A percentile compares a stretch with the other conserved stretches of the same genome.
Conservation (phyloP, 306 rosid species). For the Prunus campanulata region DNA sequence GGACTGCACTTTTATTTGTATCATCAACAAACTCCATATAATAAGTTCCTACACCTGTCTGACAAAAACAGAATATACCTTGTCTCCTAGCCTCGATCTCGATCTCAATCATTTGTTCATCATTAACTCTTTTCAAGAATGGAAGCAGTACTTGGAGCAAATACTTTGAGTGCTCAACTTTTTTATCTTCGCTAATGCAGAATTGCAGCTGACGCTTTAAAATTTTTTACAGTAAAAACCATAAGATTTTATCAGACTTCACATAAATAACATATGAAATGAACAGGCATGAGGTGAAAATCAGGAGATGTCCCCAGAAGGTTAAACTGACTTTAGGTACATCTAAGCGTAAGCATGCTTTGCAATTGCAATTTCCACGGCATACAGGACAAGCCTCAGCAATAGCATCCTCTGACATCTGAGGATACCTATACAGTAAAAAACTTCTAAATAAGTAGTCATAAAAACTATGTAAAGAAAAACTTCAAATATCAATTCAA, state of each 20-base stretch:
- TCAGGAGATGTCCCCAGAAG: neutral
- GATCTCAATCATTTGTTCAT: conserved; percentile 61
- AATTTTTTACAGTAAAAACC: conserved; percentile 20
- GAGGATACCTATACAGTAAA: conserved; percentile 63
- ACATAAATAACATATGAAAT: neutral
- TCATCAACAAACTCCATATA: neutral
- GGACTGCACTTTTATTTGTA: too few species aligned
- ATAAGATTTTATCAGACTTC: neutral
- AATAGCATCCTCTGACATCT: conserved; percentile 40
- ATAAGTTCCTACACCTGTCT: neutral
- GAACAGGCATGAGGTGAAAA: neutral
- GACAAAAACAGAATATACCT: conserved; percentile 40
- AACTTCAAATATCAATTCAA: neutral
- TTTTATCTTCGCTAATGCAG: neutral
- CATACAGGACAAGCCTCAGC: conserved; percentile 74
- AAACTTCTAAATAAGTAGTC: neutral
- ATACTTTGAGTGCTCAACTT: conserved; percentile 41
- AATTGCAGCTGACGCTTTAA: conserved; percentile 9
- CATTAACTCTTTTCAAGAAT: conserved; percentile 49
- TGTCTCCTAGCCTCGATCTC: conserved; percentile 60
- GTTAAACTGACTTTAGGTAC: conserved; percentile 35
- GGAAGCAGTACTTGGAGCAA: conserved; percentile 67
- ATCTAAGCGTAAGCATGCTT: conserved; percentile 56
- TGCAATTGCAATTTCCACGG: conserved; percentile 77
- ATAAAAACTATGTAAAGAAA: neutral